phyloP scores from a whole-genome alignment of 2,329 filamentous ascomycete species.

The Sporothrix luriei region DNA sequence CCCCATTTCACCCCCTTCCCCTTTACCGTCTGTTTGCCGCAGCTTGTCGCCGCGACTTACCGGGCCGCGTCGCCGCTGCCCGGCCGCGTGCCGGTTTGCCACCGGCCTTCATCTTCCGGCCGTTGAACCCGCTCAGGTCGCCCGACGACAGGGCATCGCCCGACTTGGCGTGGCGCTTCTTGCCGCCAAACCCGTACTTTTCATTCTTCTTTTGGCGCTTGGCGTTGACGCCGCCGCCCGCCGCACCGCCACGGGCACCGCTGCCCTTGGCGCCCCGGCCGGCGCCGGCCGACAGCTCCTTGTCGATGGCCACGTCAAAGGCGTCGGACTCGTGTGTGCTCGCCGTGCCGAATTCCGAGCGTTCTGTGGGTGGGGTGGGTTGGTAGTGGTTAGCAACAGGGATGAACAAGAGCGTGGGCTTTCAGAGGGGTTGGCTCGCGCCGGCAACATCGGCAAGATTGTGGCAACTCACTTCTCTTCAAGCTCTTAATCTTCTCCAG shows the following conservation, averaged over 20 bases:
- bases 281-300: conserved; percentile 53
- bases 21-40: conserved; percentile 42
- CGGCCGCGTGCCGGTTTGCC: conserved; percentile 37
- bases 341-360: conserved; percentile 68
- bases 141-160: conserved; percentile 81
- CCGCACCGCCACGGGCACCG: conserved; percentile 41
- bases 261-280: conserved; percentile 34
- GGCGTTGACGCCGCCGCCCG: conserved; percentile 51
- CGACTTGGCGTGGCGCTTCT: conserved; percentile 90
- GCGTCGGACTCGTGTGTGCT: conserved; percentile 79
- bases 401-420: conserved; percentile 3
- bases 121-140: conserved; percentile 79
- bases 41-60: conserved; percentile 57
- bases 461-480: conserved; percentile 88
- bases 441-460: neutral
- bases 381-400: conserved; percentile 34
- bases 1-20: neutral
- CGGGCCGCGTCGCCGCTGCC: conserved; percentile 39
- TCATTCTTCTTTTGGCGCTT: conserved; percentile 94
- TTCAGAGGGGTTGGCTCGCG: conserved; percentile 3
- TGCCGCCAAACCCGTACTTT: conserved; percentile 94
- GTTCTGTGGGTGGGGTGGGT: conserved; percentile 72
- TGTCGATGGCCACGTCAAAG: conserved; percentile 86
- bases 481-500: conserved; percentile 92
- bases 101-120: conserved; percentile 78